Percentiles rank a stretch among this genome's conserved stretches.
Evolutionary conservation across 306 rosid genomes (phyloP).

Genomic region (Cucurbita pepo): DNA sequence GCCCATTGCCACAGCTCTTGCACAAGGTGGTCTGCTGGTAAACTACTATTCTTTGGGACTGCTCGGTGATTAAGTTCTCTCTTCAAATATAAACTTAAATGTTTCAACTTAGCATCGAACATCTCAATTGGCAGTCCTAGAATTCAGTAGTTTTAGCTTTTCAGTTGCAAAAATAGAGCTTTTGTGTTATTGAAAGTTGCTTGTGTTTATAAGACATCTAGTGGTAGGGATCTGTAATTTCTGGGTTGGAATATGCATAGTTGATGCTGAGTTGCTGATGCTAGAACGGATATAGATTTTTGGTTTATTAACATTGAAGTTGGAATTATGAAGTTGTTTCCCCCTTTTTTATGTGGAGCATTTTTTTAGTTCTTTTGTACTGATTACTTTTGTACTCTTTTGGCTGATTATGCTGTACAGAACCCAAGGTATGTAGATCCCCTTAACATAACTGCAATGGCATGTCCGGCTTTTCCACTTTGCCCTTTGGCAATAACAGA

Average conservation of each 20-base stretch:
- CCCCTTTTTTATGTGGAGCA: not conserved
- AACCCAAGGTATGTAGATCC: constrained; percentile 82
- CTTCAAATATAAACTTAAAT: not conserved
- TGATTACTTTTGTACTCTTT: not conserved
- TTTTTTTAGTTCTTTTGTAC: not conserved
- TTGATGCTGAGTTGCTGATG: not conserved
- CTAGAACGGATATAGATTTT: not conserved
- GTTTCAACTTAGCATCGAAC: not conserved
- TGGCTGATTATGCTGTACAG: constrained; percentile 23
- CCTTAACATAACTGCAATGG: constrained; percentile 91
- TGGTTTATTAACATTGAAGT: not conserved
- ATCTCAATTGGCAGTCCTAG: not conserved
- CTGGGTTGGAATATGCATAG: not conserved
- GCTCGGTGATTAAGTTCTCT: not conserved
- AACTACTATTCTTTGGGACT: constrained; percentile 10
- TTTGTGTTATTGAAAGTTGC: not conserved
- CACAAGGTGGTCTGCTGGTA: constrained; percentile 96
- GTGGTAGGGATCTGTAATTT: not conserved
- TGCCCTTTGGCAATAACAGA: constrained; percentile 95
- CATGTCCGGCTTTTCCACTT: constrained; percentile 95
- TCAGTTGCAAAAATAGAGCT: not conserved
- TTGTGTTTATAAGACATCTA: not conserved
- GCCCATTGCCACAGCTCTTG: constrained; percentile 71
- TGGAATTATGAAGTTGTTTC: not conserved
- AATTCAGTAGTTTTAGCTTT: not conserved